Evolutionary conservation across 2,329 filamentous ascomycete genomes (phyloP).

Genomic region (Aspergillus sp.): DNA sequence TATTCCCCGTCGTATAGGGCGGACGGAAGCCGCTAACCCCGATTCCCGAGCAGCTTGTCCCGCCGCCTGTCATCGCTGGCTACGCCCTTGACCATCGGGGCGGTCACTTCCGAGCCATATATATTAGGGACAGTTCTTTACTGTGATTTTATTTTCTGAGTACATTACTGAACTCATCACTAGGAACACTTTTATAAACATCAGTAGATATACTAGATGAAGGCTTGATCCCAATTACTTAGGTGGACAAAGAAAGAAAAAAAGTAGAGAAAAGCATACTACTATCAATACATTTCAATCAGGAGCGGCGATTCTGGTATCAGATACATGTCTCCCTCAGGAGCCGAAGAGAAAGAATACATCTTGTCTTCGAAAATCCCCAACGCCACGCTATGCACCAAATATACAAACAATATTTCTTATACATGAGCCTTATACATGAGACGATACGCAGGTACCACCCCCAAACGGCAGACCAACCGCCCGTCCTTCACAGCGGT

Average conservation of each 20-base stretch:
- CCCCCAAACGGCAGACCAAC: slow-evolving; percentile 5
- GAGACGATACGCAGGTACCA: slow-evolving; percentile 6
- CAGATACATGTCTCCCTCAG: slow-evolving; percentile 62
- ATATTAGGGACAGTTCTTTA: too few relatives aligned
- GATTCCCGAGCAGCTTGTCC: slow-evolving; percentile 7
- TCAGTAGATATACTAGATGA: too few relatives aligned
- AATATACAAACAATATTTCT: slow-evolving; percentile 24
- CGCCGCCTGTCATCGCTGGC: too few relatives aligned
- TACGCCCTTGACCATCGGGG: too few relatives aligned
- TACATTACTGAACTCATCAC: too few relatives aligned
- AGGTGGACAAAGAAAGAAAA: neutral
- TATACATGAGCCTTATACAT: slow-evolving; percentile 19
- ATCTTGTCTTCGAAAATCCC: slow-evolving; percentile 26
- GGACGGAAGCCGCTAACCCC: slow-evolving; percentile 18
- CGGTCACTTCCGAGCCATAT: too few relatives aligned
- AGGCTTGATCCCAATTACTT: too few relatives aligned
- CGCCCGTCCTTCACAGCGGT: too few relatives aligned
- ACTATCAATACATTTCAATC: slow-evolving; percentile 10
- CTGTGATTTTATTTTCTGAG: too few relatives aligned
- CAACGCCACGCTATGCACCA: slow-evolving; percentile 44
- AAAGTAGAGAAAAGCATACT: too few relatives aligned
- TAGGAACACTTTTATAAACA: too few relatives aligned
- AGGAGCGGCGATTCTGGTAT: slow-evolving; percentile 64
- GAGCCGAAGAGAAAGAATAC: slow-evolving; percentile 14
- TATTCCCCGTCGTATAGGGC: neutral